Percentiles rank a stretch among this genome's conserved stretches.
phyloP scores from a whole-genome alignment of 2,329 filamentous ascomycete species.

The Fusarium illudens region DNA sequence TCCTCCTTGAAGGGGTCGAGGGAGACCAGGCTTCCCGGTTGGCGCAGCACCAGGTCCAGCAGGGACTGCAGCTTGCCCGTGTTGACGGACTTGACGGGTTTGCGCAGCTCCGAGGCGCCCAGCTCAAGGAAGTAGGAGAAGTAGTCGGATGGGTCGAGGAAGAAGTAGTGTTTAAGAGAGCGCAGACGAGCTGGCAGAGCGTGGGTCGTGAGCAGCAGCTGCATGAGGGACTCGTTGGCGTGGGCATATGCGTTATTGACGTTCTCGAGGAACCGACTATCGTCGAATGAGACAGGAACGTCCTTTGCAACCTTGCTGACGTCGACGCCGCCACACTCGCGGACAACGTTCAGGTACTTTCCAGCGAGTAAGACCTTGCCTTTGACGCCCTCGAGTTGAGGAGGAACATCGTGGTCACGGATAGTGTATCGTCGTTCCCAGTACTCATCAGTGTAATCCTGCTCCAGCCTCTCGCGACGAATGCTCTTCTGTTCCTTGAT shows the following conservation, averaged over 20 bases:
- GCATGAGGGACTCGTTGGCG: slow-evolving; percentile 92
- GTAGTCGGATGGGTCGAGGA: slow-evolving; percentile 96
- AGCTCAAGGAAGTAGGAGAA: slow-evolving; percentile 98
- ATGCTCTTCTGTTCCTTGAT: slow-evolving; percentile 98
- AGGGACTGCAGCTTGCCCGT: slow-evolving; percentile 92
- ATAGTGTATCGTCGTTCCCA: slow-evolving; percentile 99
- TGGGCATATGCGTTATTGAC: slow-evolving; percentile 95
- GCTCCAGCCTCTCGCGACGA: slow-evolving; percentile 85
- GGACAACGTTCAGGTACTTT: slow-evolving; percentile 97
- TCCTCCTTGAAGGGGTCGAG: slow-evolving; percentile 98
- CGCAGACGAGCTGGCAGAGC: slow-evolving; percentile 85
- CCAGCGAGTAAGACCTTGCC: slow-evolving; percentile 95
- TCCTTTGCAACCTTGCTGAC: slow-evolving; percentile 88
- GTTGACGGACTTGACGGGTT: slow-evolving; percentile 88
- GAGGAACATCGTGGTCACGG: slow-evolving; percentile 87
- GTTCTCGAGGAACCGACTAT: slow-evolving; percentile 91
- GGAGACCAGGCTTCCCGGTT: slow-evolving; percentile 92
- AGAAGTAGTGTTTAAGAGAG: slow-evolving; percentile 98
- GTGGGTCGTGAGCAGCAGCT: slow-evolving; percentile 90
- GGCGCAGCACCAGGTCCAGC: slow-evolving; percentile 94
- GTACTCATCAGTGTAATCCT: slow-evolving; percentile 98
- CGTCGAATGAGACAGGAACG: slow-evolving; percentile 92
- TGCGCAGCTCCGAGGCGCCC: slow-evolving; percentile 86
- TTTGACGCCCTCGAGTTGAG: slow-evolving; percentile 88
- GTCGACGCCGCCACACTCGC: slow-evolving; percentile 96